Percentiles rank a stretch among this genome's conserved stretches.
Evolutionary conservation across 495 filamentous ascomycete species (phyloP).

Genomic region (Lasiosphaeria miniovina): DNA sequence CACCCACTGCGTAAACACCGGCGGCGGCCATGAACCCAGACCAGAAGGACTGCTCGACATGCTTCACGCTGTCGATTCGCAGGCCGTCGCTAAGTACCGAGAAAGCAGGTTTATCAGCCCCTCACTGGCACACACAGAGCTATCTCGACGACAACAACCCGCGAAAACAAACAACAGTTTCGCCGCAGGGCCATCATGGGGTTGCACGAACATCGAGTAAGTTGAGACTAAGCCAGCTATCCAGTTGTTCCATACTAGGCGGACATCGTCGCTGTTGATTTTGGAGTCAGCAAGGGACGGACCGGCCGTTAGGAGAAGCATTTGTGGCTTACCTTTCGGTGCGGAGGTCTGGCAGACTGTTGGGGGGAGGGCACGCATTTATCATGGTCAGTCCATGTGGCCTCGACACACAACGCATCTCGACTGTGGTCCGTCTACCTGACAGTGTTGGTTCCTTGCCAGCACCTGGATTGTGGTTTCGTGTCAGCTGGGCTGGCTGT

Average conservation of each 20-base stretch:
- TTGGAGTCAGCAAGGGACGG: slow-evolving; percentile 1
- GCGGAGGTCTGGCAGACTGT: slow-evolving; percentile 63
- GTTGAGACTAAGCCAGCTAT: slow-evolving; percentile 58
- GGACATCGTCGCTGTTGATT: slow-evolving; percentile 39
- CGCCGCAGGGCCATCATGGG: not conserved
- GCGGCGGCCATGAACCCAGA: slow-evolving; percentile 59
- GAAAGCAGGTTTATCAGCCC: not conserved
- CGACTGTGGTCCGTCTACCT: slow-evolving; percentile 13
- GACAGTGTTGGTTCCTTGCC: slow-evolving; percentile 62
- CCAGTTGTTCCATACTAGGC: slow-evolving; percentile 62
- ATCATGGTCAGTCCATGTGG: not conserved
- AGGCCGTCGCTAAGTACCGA: slow-evolving; percentile 56
- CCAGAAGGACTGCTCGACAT: slow-evolving; percentile 72
- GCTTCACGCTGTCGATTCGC: slow-evolving; percentile 70
- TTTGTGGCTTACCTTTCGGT: slow-evolving; percentile 47
- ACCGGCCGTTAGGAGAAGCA: not conserved
- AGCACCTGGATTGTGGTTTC: slow-evolving; percentile 44
- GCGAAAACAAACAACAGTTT: not conserved
- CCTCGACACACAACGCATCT: not conserved
- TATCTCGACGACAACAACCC: not conserved
- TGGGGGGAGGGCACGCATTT: too few relatives aligned
- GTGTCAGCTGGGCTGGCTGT: not conserved
- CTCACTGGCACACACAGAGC: not conserved
- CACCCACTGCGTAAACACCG: slow-evolving; percentile 68
- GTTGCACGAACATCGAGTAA: slow-evolving; percentile 54